Percentiles rank a stretch among this genome's conserved stretches.
Evolutionary conservation across 1,139 yeast genomes (phyloP).

Genomic region (Blastobotrys raffinosifermentans): DNA sequence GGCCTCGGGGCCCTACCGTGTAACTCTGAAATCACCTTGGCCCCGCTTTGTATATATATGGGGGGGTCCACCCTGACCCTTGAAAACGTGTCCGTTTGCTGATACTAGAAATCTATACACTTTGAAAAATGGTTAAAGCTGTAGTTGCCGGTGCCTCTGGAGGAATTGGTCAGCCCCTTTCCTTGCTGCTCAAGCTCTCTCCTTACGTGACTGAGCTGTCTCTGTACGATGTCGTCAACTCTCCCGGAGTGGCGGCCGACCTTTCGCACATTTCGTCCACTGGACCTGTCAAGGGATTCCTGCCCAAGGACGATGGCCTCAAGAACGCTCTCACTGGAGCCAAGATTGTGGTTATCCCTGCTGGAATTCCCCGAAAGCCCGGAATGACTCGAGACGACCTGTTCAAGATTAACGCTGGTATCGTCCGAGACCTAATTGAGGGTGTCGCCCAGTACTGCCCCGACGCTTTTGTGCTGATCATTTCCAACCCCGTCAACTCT

Average conservation of each 20-base stretch:
- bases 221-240: conserved; percentile 86
- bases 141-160: conserved; percentile 96
- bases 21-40: too few relatives aligned
- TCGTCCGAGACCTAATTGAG: conserved; percentile 86
- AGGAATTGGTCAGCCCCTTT: conserved; percentile 98
- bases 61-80: too few relatives aligned
- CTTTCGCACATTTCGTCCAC: conserved; percentile 89
- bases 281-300: conserved; percentile 71
- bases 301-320: conserved; percentile 83
- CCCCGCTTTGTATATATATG: too few relatives aligned
- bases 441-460: conserved; percentile 85
- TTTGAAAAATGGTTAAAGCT: conserved; percentile 40
- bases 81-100: too few relatives aligned
- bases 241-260: conserved; percentile 97
- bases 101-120: too few relatives aligned
- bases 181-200: conserved; percentile 83
- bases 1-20: too few relatives aligned
- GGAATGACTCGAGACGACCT: conserved; percentile 97
- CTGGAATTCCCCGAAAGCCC: conserved; percentile 99
- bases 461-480: conserved; percentile 78
- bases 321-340: conserved; percentile 70
- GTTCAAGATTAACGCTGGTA: conserved; percentile 95
- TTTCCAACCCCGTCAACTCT: conserved; percentile 97
- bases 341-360: conserved; percentile 91
- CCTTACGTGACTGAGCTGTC: conserved; percentile 78